phyloP scores from a whole-genome alignment of 257 asterid genomes.

The Solanum bukasovii region DNA sequence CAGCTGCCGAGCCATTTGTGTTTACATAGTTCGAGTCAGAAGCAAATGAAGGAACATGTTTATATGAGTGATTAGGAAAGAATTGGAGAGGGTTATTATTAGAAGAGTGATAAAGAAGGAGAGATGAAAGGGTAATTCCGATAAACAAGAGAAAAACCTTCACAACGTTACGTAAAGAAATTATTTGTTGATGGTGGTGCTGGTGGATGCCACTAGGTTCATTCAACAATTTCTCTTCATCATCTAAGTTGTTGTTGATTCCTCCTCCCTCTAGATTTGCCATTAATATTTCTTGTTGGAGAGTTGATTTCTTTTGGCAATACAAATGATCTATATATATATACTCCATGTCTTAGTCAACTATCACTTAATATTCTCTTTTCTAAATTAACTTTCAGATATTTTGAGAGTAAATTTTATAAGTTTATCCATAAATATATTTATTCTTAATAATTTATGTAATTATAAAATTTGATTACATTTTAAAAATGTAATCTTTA shows the following conservation, averaged over 20 bases:
- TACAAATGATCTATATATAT: background rate
- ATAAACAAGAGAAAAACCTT: background rate
- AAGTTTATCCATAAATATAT: background rate
- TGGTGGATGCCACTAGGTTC: background rate
- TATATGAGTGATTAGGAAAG: background rate
- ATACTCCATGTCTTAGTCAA: background rate
- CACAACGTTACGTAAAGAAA: background rate
- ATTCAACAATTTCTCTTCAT: background rate
- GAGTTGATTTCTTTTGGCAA: background rate
- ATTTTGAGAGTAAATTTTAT: background rate
- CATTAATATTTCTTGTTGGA: background rate
- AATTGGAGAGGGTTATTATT: background rate
- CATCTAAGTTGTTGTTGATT: background rate
- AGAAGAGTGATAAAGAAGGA: background rate
- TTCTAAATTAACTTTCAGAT: background rate
- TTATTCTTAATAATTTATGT: background rate
- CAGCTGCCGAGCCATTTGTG: background rate
- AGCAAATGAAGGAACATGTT: background rate
- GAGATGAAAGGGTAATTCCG: background rate
- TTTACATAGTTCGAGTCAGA: background rate
- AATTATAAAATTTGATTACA: background rate
- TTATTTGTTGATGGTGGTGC: background rate
- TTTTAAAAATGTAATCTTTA: accelerated
- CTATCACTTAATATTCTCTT: background rate
- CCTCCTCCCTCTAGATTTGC: background rate